These are phyloP conservation scores for Immersiporthe knoxdaviesiana DNA, from an alignment of 2,329 filamentous ascomycete species.

Conservation along the genomic window DNA sequence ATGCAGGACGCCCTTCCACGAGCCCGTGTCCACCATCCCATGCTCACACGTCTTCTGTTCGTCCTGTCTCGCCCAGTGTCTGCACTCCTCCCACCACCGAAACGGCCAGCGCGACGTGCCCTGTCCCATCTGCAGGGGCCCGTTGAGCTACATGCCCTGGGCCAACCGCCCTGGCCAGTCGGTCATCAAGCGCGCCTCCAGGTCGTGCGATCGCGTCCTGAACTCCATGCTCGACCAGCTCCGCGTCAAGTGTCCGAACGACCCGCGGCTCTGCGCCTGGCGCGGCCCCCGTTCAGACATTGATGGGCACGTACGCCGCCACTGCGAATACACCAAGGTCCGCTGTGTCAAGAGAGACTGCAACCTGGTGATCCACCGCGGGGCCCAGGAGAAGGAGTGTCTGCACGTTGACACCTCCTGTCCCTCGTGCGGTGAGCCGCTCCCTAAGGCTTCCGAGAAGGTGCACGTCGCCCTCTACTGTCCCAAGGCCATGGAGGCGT, in stretches of 20 bases:
- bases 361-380: constrained; percentile 12
- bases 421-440: constrained; percentile 50
- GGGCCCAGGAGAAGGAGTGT: constrained; percentile 9
- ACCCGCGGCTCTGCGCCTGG: constrained; percentile 52
- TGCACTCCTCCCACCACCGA: constrained; percentile 34
- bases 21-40: constrained; percentile 59
- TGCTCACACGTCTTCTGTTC: constrained; percentile 70
- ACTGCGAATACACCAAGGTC: constrained; percentile 60
- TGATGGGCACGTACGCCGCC: constrained; percentile 57
- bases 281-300: constrained; percentile 57
- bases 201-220: constrained; percentile 50
- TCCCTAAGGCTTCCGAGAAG: constrained; percentile 38
- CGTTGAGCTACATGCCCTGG: constrained; percentile 33
- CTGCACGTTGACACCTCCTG: constrained; percentile 54
- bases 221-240: constrained; percentile 65
- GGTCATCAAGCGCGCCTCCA: constrained; percentile 4
- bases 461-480: constrained; percentile 54
- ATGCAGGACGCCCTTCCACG: constrained; percentile 63
- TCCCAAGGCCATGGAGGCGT: constrained; percentile 43
- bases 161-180: constrained; percentile 40
- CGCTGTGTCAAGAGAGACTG: constrained; percentile 49
- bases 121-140: constrained; percentile 63
- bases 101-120: constrained; percentile 46
- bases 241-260: constrained; percentile 61
- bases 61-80: constrained; percentile 52